Conservation (phyloP, 2,329 filamentous ascomycete genomes). For the Exophiala mesophila region DNA sequence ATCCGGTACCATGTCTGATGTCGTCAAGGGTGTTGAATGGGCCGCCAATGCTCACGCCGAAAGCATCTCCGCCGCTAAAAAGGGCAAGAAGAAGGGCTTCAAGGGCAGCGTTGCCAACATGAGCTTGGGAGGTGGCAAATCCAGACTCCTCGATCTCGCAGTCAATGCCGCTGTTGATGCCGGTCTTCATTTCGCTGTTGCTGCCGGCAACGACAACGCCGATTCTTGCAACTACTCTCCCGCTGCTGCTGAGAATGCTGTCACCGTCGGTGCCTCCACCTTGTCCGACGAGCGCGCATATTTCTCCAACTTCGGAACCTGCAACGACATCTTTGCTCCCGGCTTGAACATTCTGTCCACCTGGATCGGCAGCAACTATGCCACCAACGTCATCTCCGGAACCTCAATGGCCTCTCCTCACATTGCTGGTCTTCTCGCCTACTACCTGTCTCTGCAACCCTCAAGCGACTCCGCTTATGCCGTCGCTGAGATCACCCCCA, state of each 20-base stretch:
- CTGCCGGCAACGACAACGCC: conserved; percentile 96
- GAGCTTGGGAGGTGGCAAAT: conserved; percentile 98
- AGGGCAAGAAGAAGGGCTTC: conserved; percentile 88
- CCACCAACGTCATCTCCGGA: conserved; percentile 97
- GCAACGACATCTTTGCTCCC: conserved; percentile 98
- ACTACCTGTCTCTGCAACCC: conserved; percentile 95
- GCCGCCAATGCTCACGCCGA: conserved; percentile 75
- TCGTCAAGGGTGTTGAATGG: conserved; percentile 96
- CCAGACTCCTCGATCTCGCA: conserved; percentile 78
- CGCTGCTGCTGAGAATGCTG: conserved; percentile 81
- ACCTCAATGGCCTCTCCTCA: conserved; percentile 99
- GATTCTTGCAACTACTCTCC: conserved; percentile 99
- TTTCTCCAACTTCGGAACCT: conserved; percentile 97
- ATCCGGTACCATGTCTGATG: conserved; percentile 96
- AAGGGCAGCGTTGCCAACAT: conserved; percentile 99
- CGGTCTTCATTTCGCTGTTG: conserved; percentile 95
- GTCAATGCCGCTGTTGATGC: conserved; percentile 90
- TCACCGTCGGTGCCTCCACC: conserved; percentile 93
- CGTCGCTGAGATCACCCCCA: conserved; percentile 81
- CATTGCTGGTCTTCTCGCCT: conserved; percentile 91
- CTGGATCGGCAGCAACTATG: conserved; percentile 95
- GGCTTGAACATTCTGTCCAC: conserved; percentile 96
- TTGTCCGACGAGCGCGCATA: conserved; percentile 94
- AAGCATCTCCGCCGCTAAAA: conserved; percentile 73
- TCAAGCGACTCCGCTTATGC: conserved; percentile 84